These are phyloP conservation scores for Aristolochia californica DNA, from an alignment of 164 flowering plant species.

Conservation along the genomic window DNA sequence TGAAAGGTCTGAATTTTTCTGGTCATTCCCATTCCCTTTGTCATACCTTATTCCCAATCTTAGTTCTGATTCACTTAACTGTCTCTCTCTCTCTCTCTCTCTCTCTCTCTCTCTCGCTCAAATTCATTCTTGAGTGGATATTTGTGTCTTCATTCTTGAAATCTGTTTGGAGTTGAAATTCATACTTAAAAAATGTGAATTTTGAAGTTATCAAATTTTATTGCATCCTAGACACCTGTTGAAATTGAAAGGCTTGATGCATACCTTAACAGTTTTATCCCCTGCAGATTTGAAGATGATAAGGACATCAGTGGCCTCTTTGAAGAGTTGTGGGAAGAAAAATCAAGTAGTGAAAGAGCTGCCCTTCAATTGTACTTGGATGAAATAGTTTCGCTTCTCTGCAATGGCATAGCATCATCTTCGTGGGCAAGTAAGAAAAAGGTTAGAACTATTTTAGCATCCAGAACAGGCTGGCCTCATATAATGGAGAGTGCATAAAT, in stretches of 20 bases:
- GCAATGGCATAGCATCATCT: slow-evolving; percentile 58
- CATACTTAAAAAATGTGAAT: too few relatives aligned
- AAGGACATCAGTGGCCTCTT: slow-evolving; percentile 58
- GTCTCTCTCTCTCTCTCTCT: neutral
- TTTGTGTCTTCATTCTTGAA: too few relatives aligned
- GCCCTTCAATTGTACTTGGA: slow-evolving; percentile 72
- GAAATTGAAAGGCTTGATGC: too few relatives aligned
- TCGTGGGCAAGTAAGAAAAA: slow-evolving; percentile 89
- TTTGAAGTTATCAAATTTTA: too few relatives aligned
- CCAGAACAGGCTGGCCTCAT: neutral
- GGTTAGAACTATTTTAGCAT: slow-evolving; percentile 22
- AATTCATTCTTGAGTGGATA: too few relatives aligned
- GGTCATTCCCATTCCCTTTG: neutral
- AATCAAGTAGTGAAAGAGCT: slow-evolving; percentile 62
- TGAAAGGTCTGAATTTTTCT: slow-evolving; percentile 45
- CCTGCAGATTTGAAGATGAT: slow-evolving; percentile 87
- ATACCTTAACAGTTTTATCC: neutral
- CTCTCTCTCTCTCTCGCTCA: too few relatives aligned
- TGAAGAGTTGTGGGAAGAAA: slow-evolving; percentile 96
- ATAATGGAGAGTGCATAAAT: too few relatives aligned
- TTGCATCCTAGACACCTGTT: too few relatives aligned
- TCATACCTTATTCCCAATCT: neutral
- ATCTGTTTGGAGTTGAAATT: too few relatives aligned
- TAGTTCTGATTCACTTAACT: neutral
- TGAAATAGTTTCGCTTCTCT: slow-evolving; percentile 69